These are phyloP conservation scores for Sporisorium exsertum DNA, from an alignment of 1,284 basidiomycete genomes.

Conservation along the genomic window DNA sequence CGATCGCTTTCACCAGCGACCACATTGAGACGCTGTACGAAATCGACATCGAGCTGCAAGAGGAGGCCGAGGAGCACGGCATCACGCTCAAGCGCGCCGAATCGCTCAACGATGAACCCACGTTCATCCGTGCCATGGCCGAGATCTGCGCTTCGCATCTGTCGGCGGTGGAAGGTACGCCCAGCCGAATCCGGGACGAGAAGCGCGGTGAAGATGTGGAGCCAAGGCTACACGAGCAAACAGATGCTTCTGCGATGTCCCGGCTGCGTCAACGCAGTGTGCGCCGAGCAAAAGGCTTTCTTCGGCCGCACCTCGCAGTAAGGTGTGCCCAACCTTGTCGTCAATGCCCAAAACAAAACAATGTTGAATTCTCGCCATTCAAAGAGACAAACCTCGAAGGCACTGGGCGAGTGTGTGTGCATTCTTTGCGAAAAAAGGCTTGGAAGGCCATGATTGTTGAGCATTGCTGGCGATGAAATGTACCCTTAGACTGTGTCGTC, in stretches of 20 bases:
- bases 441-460: conserved; percentile 3
- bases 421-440: neutral
- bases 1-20: conserved; percentile 98
- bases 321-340: neutral
- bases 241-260: conserved; percentile 92
- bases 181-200: conserved; percentile 32
- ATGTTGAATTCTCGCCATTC: neutral
- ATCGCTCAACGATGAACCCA: conserved; percentile 97
- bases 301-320: conserved; percentile 71
- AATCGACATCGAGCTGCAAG: conserved; percentile 91
- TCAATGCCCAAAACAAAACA: too few relatives aligned
- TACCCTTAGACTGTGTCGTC: conserved; percentile 52
- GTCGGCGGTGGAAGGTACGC: conserved; percentile 31
- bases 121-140: conserved; percentile 94
- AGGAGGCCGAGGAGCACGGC: conserved; percentile 83
- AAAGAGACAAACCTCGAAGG: neutral
- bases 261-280: conserved; percentile 88
- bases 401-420: neutral
- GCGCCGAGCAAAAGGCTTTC: conserved; percentile 88
- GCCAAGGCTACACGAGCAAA: conserved; percentile 74
- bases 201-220: conserved; percentile 56
- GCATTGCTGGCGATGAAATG: neutral
- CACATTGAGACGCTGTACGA: conserved; percentile 99
- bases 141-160: conserved; percentile 90
- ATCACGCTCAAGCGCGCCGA: conserved; percentile 90